Evolutionary conservation across 352 stramenopile species (phyloP).

Genomic region (Plasmopara viticola): DNA sequence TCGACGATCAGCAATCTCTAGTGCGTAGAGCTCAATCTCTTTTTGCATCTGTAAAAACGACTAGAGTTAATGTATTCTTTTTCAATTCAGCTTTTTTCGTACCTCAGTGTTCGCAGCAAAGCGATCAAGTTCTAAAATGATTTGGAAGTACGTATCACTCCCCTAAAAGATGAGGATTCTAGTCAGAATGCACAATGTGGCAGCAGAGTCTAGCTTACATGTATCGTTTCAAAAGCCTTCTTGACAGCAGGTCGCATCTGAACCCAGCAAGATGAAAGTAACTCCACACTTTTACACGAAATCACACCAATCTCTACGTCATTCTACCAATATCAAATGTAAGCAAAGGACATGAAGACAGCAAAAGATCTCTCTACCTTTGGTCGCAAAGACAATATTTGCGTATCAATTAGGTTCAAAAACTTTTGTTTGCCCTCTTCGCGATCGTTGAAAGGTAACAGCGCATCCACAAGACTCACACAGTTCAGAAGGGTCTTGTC

Average conservation of each 20-base stretch:
- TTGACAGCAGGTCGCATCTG: constrained; percentile 50
- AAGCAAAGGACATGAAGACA: no score
- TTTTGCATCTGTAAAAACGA: constrained; percentile 31
- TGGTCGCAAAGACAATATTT: constrained; percentile 50
- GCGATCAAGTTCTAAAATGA: constrained; percentile 55
- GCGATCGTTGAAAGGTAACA: constrained; percentile 56
- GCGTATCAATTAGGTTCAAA: constrained; percentile 47
- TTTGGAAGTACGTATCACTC: constrained; percentile 50
- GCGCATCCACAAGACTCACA: constrained; percentile 41
- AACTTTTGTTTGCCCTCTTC: constrained; percentile 59
- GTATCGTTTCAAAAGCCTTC: constrained; percentile 58
- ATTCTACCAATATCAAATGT: constrained; percentile 19
- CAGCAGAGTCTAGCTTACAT: constrained; percentile 26
- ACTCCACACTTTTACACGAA: constrained; percentile 37
- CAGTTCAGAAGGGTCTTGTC: constrained; percentile 38
- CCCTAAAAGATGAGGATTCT: constrained; percentile 20
- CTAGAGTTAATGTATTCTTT: no score
- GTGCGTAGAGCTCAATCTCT: constrained; percentile 52
- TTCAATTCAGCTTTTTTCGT: constrained; percentile 1
- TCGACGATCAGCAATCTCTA: constrained; percentile 44
- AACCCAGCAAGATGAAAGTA: constrained; percentile 63
- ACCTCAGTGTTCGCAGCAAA: constrained; percentile 53
- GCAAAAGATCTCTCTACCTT: constrained; percentile 29
- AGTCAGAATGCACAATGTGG: neutral
- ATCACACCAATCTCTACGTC: constrained; percentile 69